A percentile compares a stretch with the other conserved stretches of the same genome.
phyloP scores from a whole-genome alignment of 805 yeast species.

The Yarrowia deformans region DNA sequence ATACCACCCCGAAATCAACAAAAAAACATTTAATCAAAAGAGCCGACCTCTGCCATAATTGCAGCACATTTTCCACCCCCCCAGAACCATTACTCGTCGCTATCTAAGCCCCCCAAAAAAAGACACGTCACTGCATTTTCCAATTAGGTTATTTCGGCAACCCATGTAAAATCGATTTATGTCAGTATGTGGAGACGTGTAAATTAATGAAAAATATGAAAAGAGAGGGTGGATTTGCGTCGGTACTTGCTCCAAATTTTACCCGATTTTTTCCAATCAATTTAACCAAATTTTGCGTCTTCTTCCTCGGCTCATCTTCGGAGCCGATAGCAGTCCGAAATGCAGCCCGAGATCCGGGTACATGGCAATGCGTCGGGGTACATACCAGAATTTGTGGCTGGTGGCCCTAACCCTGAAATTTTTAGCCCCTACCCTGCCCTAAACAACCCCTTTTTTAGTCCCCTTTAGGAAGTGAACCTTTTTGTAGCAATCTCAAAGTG shows the following conservation, averaged over 20 bases:
- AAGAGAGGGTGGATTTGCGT: too few species aligned
- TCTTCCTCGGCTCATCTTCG: not conserved
- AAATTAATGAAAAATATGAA: not conserved
- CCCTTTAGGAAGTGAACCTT: constrained; percentile 8
- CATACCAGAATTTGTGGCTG: constrained; percentile 12
- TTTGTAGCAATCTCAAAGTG: not conserved
- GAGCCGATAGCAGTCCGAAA: not conserved
- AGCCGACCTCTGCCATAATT: too few species aligned
- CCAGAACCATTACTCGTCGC: too few species aligned
- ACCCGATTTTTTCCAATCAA: not conserved
- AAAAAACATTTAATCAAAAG: too few species aligned
- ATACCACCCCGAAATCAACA: too few species aligned
- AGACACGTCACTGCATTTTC: not conserved
- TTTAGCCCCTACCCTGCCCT: not conserved
- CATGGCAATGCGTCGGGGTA: not conserved
- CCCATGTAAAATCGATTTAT: constrained; percentile 3
- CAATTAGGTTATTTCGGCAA: not conserved
- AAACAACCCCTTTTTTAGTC: not conserved
- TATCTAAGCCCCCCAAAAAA: too few species aligned
- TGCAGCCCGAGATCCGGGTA: constrained; percentile 32
- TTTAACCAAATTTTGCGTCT: too few species aligned
- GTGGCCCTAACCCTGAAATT: not conserved
- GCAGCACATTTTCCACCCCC: too few species aligned
- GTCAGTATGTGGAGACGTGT: not conserved
- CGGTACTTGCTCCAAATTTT: too few species aligned